These are phyloP conservation scores for Parietichytrium sp. DNA, from an alignment of 108 stramenopile species.

Conservation along the genomic window DNA sequence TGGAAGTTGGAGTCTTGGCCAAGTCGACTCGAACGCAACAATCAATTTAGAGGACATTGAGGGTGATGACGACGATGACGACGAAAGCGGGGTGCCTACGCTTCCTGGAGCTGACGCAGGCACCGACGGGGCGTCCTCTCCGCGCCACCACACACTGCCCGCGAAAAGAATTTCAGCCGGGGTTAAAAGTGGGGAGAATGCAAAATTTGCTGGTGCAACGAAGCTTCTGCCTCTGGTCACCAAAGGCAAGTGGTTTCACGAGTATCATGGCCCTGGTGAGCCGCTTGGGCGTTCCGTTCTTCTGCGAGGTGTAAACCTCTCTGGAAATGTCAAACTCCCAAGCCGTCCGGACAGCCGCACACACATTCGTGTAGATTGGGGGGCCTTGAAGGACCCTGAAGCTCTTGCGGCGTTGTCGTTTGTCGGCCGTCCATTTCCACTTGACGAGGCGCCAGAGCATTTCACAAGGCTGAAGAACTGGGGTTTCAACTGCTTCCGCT, in stretches of 20 bases:
- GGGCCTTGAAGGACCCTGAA: neutral
- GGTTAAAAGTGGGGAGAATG: too few species aligned
- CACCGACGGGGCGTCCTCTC: too few species aligned
- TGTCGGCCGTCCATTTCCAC: conserved; percentile 54
- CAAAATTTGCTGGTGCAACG: too few species aligned
- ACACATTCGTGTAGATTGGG: conserved; percentile 8
- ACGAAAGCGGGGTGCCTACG: too few species aligned
- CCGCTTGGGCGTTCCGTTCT: conserved; percentile 11
- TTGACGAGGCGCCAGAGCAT: conserved; percentile 48
- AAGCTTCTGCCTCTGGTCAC: neutral
- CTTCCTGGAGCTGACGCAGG: too few species aligned
- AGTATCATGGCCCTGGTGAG: neutral
- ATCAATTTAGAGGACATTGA: too few species aligned
- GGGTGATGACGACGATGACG: too few species aligned
- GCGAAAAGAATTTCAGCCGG: too few species aligned
- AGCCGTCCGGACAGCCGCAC: neutral
- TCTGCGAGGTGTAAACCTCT: conserved; percentile 27
- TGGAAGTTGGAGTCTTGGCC: too few species aligned
- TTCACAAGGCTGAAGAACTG: conserved; percentile 46
- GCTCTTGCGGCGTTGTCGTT: conserved; percentile 37
- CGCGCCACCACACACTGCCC: too few species aligned
- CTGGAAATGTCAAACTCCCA: conserved; percentile 15
- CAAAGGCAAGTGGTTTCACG: neutral
- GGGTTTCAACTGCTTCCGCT: conserved; percentile 46
- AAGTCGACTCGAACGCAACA: too few species aligned